A percentile compares a stretch with the other conserved stretches of the same genome.
These are phyloP conservation scores for Candida suzukii DNA, from an alignment of 805 yeast species.

Conservation along the genomic window DNA sequence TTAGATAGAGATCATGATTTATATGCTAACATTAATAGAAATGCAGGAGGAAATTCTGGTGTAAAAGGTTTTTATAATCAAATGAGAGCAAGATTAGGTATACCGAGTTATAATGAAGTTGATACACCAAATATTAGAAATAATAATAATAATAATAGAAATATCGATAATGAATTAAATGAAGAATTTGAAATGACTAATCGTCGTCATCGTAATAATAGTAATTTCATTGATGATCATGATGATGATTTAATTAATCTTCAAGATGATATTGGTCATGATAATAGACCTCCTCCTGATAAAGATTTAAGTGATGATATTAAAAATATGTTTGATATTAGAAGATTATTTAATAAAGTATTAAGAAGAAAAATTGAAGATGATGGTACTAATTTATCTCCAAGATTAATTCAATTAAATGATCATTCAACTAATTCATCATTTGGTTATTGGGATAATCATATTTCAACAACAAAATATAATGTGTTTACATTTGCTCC, in stretches of 20 bases:
- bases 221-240: constrained; percentile 5
- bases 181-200: constrained; percentile 4
- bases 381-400: constrained; percentile 26
- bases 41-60: constrained; percentile 10
- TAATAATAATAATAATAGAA: background rate
- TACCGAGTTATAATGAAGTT: constrained; percentile 18
- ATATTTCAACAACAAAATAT: constrained; percentile 92
- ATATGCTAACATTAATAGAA: constrained; percentile 1
- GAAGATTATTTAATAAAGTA: constrained; percentile 11
- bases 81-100: constrained; percentile 18
- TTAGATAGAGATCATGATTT: constrained; percentile 11
- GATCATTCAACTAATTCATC: constrained; percentile 48
- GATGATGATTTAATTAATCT: background rate
- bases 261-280: constrained; percentile 16
- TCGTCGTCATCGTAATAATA: no score
- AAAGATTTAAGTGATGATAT: constrained; percentile 12
- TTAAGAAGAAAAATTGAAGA: constrained; percentile 12
- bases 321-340: constrained; percentile 20
- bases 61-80: constrained; percentile 23
- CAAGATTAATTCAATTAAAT: constrained; percentile 64
- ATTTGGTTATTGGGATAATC: constrained; percentile 65
- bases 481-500: constrained; percentile 90
- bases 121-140: constrained; percentile 2
- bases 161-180: background rate
- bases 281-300: constrained; percentile 18